Base-by-base conservation (phyloP, 2,329 filamentous ascomycete species). In the Talaromyces sp. region DNA sequence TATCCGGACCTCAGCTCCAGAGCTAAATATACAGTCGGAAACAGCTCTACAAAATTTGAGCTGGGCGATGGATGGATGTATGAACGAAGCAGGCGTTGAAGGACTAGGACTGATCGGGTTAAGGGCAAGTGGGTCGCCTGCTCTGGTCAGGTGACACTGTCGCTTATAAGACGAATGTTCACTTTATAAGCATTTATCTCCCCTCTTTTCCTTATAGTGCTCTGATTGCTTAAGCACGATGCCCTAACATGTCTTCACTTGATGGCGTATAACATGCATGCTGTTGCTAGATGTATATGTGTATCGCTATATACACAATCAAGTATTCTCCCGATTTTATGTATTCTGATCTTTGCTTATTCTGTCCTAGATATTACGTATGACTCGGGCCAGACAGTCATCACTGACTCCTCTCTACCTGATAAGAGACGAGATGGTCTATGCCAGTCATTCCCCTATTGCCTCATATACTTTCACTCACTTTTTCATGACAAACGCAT, bases 221-320 rank as follows among this genome's bases (percentile, higher is more conserved):
- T 2, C 4, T 22, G 1, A 8, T 56, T 25, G n/a, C 29, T 56
- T 38, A 56, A 22, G 11, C 3, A 2, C 31, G n/a, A 15, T 56
- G 53, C 53, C 53, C 53, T 56, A 56, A 56, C n/a, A 31, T 34
- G 27, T n/a, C n/a, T n/a, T n/a, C n/a, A 47, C 17, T 40, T 40
- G 38, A 40, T 1, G 38, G 38, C 5, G 13, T n/a, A 40, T 40
- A 40, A 5, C 27, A 40, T n/a, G n/a, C 3, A 40, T 17, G 1
- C n/a, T 40, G 38, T n/a, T 40, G n/a, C 7, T 8, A 36, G 34
- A 19, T 45, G 1, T 45, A 1, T 45, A 45, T 6, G 1, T 22
- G n/a, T 45, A 45, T 19, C 3, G 43, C 43, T 45, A 22, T 45
- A 22, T 22, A 19, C n/a, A 45, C 1, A 19, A 22, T 25, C 22